A percentile compares a stretch with the other conserved stretches of the same genome.
phyloP scores from a whole-genome alignment of 768 basidiomycete genomes.

The Amanita rubescens region DNA sequence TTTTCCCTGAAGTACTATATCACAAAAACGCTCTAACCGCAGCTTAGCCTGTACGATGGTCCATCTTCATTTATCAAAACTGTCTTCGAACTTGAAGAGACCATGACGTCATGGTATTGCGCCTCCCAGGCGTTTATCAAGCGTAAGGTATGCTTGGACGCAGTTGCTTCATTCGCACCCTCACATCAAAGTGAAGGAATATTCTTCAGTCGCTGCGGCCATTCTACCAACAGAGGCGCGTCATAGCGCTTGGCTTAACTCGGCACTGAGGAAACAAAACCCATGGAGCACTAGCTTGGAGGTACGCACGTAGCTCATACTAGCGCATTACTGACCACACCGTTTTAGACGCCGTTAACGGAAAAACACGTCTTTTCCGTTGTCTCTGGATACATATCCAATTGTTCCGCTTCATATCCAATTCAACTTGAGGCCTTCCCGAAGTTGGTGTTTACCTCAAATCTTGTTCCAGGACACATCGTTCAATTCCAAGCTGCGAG shows the following conservation, averaged over 20 bases:
- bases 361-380: conserved; percentile 2
- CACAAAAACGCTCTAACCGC: neutral
- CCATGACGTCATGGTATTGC: conserved; percentile 50
- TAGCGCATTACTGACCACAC: neutral
- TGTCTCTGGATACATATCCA: neutral
- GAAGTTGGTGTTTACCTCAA: neutral
- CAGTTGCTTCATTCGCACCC: neutral
- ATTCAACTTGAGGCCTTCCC: neutral
- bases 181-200: conserved; percentile 20
- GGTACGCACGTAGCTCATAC: conserved; percentile 19
- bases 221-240: conserved; percentile 57
- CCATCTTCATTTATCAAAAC: conserved; percentile 41
- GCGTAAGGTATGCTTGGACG: conserved; percentile 26
- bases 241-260: conserved; percentile 56
- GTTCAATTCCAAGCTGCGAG: neutral
- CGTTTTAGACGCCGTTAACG: conserved; percentile 4
- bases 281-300: conserved; percentile 59
- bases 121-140: conserved; percentile 44
- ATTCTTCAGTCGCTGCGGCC: conserved; percentile 46
- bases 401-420: neutral
- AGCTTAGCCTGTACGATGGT: conserved; percentile 35
- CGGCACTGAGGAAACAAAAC: conserved; percentile 36
- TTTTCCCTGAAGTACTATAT: neutral
- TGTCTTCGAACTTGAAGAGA: conserved; percentile 46
- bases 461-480: neutral